Evolutionary conservation across 441 rosid species (phyloP).

Genomic region (Arabidopsis lyrata): DNA sequence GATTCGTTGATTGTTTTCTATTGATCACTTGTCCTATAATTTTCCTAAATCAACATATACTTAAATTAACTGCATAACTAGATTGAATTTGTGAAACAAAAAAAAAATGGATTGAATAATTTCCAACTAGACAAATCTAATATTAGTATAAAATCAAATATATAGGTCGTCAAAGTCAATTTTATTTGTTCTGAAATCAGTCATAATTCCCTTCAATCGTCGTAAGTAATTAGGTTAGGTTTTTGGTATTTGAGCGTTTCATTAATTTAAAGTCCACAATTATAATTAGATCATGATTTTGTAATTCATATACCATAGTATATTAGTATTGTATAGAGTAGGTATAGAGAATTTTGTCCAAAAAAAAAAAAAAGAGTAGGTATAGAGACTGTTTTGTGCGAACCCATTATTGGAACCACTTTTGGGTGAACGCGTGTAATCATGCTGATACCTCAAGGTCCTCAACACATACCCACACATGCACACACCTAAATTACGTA

Average conservation of each 20-base stretch:
- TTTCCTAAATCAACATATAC: neutral
- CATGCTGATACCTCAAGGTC: constrained; percentile 12
- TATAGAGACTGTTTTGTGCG: neutral
- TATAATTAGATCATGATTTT: neutral
- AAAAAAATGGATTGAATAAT: neutral
- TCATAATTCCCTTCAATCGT: too few relatives aligned
- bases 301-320: neutral
- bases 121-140: neutral
- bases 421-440: constrained; percentile 15
- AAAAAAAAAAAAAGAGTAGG: too few relatives aligned
- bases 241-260: neutral
- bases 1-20: neutral
- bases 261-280: neutral
- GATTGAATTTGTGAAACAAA: too few relatives aligned
- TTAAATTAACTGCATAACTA: neutral
- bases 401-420: constrained; percentile 17
- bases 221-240: neutral
- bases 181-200: neutral
- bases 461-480: neutral
- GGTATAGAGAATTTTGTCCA: neutral
- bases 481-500: neutral
- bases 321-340: neutral
- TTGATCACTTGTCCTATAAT: neutral
- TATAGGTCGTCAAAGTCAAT: neutral
- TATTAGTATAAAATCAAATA: too few relatives aligned